These are phyloP conservation scores for Triticum aestivum DNA, from an alignment of 176 grass and related monocot genomes.

Conservation along the genomic window DNA sequence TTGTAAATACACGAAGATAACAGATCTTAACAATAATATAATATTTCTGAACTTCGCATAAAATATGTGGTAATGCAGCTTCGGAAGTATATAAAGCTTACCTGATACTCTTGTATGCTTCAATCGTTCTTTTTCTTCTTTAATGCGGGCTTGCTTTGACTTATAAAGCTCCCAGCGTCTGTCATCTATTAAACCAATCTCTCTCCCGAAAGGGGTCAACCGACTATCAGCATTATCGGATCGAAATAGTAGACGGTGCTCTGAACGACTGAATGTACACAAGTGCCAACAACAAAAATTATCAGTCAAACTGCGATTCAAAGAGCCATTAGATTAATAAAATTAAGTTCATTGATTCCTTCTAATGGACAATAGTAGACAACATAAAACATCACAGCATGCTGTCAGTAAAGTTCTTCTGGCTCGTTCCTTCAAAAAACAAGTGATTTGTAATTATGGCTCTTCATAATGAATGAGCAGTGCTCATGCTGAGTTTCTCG, in stretches of 20 bases:
- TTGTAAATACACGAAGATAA: neutral
- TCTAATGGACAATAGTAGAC: conserved; percentile 1
- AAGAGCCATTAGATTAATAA: conserved; percentile 2
- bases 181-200: conserved; percentile 95
- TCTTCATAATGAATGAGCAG: neutral
- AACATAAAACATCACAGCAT: neutral
- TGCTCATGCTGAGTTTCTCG: neutral
- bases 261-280: conserved; percentile 69
- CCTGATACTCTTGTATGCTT: conserved; percentile 70
- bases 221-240: conserved; percentile 97
- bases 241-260: conserved; percentile 82
- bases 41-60: neutral
- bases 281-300: conserved; percentile 19
- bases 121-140: conserved; percentile 78
- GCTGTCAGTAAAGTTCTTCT: neutral
- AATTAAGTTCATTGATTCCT: neutral
- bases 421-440: neutral
- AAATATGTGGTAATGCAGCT: neutral
- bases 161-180: conserved; percentile 83
- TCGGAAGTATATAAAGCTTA: conserved; percentile 21
- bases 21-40: neutral
- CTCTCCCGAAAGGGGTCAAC: conserved; percentile 77
- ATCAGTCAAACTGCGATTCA: conserved; percentile 5
- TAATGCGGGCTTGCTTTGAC: conserved; percentile 74
- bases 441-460: neutral